phyloP scores from a whole-genome alignment of 257 asterid genomes.

The Ajuga chamaepitys region DNA sequence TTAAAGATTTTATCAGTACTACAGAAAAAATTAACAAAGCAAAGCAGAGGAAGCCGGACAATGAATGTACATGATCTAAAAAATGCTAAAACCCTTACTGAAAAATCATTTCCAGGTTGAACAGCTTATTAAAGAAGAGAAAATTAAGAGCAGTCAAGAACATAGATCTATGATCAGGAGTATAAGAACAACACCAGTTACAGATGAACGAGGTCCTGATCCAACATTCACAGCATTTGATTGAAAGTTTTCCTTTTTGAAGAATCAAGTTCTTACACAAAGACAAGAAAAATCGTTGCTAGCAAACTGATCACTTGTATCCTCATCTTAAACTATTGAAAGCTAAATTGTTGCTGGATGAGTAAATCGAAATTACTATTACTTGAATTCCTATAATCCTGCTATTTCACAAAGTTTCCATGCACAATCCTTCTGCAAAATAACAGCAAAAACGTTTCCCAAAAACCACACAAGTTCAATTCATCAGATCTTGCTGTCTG shows the following conservation, averaged over 20 bases:
- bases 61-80: constrained; percentile 1
- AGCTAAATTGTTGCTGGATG: neutral
- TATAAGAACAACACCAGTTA: neutral
- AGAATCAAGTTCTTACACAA: neutral
- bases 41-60: neutral
- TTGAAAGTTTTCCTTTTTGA: neutral
- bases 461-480: neutral
- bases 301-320: constrained; percentile 4
- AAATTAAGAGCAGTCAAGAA: neutral
- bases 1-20: neutral
- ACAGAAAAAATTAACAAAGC: neutral
- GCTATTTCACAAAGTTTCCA: neutral
- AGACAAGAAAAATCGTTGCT: neutral
- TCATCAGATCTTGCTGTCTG: constrained; percentile 15
- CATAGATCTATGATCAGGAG: neutral
- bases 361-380: neutral
- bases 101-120: neutral
- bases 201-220: neutral
- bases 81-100: constrained; percentile 4
- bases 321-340: neutral
- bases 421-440: neutral
- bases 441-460: neutral
- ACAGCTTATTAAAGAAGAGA: neutral
- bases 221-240: constrained; percentile 1
- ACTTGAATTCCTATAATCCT: neutral